Conservation (phyloP, 179 eudicot species). For the Camellia oleifera region DNA sequence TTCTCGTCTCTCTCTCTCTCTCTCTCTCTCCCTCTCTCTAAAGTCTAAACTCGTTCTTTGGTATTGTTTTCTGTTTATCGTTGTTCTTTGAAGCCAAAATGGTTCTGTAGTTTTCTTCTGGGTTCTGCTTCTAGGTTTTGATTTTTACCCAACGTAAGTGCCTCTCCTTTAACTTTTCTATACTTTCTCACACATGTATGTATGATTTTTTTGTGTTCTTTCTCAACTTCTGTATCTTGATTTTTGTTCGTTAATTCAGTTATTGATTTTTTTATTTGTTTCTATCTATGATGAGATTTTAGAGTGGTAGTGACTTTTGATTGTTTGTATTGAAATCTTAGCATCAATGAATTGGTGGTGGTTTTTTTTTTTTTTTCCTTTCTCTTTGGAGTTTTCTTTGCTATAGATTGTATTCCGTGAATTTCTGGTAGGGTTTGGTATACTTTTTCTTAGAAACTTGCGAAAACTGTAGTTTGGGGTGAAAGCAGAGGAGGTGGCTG, state of each 20-base stretch:
- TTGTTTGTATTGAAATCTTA: background rate
- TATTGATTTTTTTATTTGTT: background rate
- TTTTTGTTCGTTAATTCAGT: background rate
- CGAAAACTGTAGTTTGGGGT: constrained; percentile 10
- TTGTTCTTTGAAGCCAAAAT: background rate
- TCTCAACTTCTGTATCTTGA: background rate
- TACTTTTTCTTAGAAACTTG: background rate
- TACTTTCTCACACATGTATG: background rate
- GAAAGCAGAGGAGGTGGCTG: background rate
- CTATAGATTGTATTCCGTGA: background rate
- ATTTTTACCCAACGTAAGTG: background rate
- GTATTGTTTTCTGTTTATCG: background rate
- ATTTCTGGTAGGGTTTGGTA: constrained; percentile 13
- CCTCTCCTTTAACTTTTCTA: background rate
- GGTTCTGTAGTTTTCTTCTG: background rate
- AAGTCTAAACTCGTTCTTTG: background rate
- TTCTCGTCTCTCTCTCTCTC: background rate
- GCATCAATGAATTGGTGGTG: too few species aligned
- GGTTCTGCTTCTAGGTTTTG: constrained; percentile 14
- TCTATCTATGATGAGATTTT: background rate
- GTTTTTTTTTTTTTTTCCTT: background rate
- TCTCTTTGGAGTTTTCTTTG: too few species aligned
- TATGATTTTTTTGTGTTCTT: background rate
- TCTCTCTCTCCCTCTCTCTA: background rate
- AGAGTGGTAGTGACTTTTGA: background rate